Base-by-base conservation (phyloP, 768 basidiomycete genomes). In the Mycena alexandri region DNA sequence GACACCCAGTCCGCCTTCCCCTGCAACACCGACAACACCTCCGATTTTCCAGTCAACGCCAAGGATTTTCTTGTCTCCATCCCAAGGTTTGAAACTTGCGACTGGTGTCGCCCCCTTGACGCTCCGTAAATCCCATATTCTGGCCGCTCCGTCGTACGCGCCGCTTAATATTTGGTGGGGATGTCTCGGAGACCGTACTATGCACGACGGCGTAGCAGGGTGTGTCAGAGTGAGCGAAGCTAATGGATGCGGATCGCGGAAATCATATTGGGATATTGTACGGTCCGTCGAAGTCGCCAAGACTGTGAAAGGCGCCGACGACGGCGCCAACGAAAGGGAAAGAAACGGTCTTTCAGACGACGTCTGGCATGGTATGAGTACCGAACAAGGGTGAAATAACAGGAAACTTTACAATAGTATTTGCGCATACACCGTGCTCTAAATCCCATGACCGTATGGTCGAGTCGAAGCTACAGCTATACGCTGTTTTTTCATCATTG, bases 381-480 rank as follows among this genome's bases (percentile, higher is more conserved):
- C 11, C 62, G 41, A 44, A 22, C 59, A 21, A 22, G 61, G 3
- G 36, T 36, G 21, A 62, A 13, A 38, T 52, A 71, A 60, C 13
- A 12, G 48, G 22, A 53, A 43, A 82, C 90, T 66, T 29, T 70
- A 94, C 93, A 50, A 93, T 88, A 0, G 92, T 93, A 48, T 85
- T 76, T 0, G 84, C 81, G 65, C 92, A 95, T 7, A 94, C 79
- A 3, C 92, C 94, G 43, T 82, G 85, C 71, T 94, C 92, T 4
- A 91, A 82, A 74, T 98, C 95, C 97, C 97, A 99, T 2, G 85
- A 81, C 24, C 95, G 84, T 7, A 98, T 89, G 0, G 94, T 94
- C 33, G 96, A 97, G 78, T 98, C 96, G 75, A 94, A 94, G 0
- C 94, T 93, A 74, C 90, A 91, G 71, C 93, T 94, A 68, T 89